Evolutionary conservation across 2,329 filamentous ascomycete genomes (phyloP).

Genomic region (Pseudogymnoascus sp.): DNA sequence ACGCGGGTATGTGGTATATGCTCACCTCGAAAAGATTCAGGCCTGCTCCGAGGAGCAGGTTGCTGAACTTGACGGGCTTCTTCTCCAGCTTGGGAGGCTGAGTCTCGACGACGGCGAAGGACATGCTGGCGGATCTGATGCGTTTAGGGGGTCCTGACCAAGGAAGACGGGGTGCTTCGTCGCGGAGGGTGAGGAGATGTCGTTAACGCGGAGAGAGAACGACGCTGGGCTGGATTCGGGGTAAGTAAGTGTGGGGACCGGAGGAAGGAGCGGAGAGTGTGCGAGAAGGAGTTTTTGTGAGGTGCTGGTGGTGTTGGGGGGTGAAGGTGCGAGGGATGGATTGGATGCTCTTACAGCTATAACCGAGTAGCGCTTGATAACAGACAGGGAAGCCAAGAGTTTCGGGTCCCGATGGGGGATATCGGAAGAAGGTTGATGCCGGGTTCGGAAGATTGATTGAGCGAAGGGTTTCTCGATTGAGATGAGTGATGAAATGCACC

Average conservation of each 20-base stretch:
- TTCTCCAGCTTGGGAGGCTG: slow-evolving; percentile 70
- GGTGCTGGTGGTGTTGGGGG: not conserved
- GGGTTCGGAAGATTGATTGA: not conserved
- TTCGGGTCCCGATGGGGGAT: not conserved
- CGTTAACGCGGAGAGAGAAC: not conserved
- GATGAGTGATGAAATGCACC: not conserved
- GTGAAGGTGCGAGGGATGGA: not conserved
- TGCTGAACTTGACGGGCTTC: slow-evolving; percentile 99
- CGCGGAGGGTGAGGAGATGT: slow-evolving; percentile 41
- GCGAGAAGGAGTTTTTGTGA: not conserved
- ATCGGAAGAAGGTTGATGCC: not conserved
- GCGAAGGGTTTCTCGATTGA: not conserved
- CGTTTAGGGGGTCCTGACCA: slow-evolving; percentile 83
- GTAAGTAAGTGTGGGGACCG: not conserved
- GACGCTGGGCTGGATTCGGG: slow-evolving; percentile 1
- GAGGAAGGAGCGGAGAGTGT: not conserved
- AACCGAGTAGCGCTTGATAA: slow-evolving; percentile 1
- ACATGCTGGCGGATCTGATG: slow-evolving; percentile 55
- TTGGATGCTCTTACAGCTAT: not conserved
- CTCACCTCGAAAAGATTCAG: slow-evolving; percentile 31
- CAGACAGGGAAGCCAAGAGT: not conserved
- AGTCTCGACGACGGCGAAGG: slow-evolving; percentile 47
- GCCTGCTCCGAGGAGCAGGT: slow-evolving; percentile 60
- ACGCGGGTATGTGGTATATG: not conserved
- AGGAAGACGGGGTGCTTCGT: slow-evolving; percentile 87